These are phyloP conservation scores for Aspergillus awamori DNA, from an alignment of 2,329 filamentous ascomycete species.

Conservation along the genomic window DNA sequence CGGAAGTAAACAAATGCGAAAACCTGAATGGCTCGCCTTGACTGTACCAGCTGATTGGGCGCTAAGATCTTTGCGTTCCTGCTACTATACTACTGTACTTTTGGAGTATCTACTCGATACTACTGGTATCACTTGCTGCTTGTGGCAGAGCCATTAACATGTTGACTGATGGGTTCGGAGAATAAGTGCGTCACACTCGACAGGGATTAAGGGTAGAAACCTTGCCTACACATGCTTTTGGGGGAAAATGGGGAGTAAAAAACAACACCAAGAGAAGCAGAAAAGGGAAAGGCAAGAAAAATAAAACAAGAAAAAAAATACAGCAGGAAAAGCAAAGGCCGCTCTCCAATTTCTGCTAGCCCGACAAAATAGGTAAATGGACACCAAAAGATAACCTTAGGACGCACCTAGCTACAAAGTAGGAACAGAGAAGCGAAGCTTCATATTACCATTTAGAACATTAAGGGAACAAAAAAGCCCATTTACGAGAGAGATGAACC, in stretches of 20 bases:
- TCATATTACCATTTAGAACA: neutral
- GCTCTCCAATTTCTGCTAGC: neutral
- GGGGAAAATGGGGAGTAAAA: too few species aligned
- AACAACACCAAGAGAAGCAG: too few species aligned
- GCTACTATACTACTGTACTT: neutral
- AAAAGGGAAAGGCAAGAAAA: neutral
- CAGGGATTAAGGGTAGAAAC: neutral
- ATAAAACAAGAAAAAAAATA: neutral
- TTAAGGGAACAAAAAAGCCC: constrained; percentile 4
- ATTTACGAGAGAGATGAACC: constrained; percentile 20
- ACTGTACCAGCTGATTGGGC: constrained; percentile 3
- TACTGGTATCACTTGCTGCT: too few species aligned
- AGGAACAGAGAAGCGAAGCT: too few species aligned
- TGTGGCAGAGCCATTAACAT: constrained; percentile 9
- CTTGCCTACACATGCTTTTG: too few species aligned
- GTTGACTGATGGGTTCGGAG: constrained; percentile 13
- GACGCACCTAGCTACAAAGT: neutral
- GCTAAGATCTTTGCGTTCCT: neutral
- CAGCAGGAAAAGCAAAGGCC: neutral
- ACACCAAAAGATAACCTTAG: neutral
- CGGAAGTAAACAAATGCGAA: neutral
- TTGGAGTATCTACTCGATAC: too few species aligned
- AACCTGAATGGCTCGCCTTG: constrained; percentile 8
- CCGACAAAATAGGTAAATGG: neutral
- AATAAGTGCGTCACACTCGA: constrained; percentile 4